Conservation (phyloP, 331 rosid genomes). For the Telfairia occidentalis region DNA sequence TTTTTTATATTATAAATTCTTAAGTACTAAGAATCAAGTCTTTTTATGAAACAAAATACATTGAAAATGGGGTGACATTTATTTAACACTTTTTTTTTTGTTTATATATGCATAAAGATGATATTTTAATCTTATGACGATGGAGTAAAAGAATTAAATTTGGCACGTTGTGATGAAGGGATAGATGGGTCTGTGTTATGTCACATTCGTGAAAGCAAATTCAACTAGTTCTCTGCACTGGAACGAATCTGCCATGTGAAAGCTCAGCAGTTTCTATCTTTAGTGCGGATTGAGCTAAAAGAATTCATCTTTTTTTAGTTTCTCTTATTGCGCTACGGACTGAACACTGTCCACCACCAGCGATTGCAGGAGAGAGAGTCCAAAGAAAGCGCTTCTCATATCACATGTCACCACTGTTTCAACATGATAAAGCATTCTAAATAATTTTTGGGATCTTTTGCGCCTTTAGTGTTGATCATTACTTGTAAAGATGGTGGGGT, state of each 20-base stretch:
- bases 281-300: not conserved
- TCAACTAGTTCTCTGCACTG: not conserved
- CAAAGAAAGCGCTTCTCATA: not conserved
- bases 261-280: not conserved
- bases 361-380: not conserved
- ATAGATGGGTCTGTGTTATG: not conserved
- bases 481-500: not conserved
- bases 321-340: not conserved
- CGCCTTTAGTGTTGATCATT: not conserved
- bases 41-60: too few species aligned
- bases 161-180: conserved; percentile 11
- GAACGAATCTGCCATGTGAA: not conserved
- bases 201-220: conserved; percentile 3
- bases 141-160: not conserved
- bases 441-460: not conserved
- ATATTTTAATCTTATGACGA: not conserved
- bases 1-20: too few species aligned
- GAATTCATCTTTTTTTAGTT: not conserved
- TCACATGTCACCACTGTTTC: not conserved
- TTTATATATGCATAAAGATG: not conserved
- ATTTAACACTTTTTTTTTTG: not conserved
- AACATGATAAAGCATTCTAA: not conserved
- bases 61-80: not conserved
- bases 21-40: too few species aligned
- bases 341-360: not conserved